Conservation (phyloP, 2,329 filamentous ascomycete species). For the Alternaria sp. region DNA sequence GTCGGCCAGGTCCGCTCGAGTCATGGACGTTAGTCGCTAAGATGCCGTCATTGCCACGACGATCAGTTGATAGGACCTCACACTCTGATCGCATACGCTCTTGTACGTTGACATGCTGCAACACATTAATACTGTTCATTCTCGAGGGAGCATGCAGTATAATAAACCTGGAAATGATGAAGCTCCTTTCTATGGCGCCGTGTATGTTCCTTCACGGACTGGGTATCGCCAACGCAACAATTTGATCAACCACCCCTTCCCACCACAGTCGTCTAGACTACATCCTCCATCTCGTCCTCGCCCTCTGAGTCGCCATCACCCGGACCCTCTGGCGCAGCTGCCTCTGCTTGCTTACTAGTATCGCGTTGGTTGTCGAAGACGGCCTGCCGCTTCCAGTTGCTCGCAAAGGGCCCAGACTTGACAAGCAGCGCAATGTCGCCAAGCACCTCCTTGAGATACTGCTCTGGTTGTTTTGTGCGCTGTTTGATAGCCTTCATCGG, state of each 20-base stretch:
- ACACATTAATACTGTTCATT: neutral
- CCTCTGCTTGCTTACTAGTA: slow-evolving; percentile 36
- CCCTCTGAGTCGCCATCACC: slow-evolving; percentile 73
- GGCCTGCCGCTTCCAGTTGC: slow-evolving; percentile 80
- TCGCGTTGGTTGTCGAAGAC: slow-evolving; percentile 63
- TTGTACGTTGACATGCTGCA: neutral
- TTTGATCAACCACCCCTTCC: neutral
- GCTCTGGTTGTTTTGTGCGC: slow-evolving; percentile 83
- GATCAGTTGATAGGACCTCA: neutral
- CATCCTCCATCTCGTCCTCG: slow-evolving; percentile 79
- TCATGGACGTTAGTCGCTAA: neutral
- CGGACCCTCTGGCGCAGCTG: slow-evolving; percentile 38
- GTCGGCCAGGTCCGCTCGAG: neutral
- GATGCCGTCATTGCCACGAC: slow-evolving; percentile 4
- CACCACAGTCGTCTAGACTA: slow-evolving; percentile 46
- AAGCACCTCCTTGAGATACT: slow-evolving; percentile 86
- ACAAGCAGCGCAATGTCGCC: slow-evolving; percentile 83
- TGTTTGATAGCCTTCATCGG: slow-evolving; percentile 85
- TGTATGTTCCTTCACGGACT: neutral
- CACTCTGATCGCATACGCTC: neutral
- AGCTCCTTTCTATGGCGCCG: neutral
- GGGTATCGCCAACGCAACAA: slow-evolving; percentile 9
- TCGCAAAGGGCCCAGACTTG: slow-evolving; percentile 82
- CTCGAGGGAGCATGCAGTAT: neutral
- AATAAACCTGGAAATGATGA: neutral